A percentile compares a stretch with the other conserved stretches of the same genome.
These are phyloP conservation scores for Drechslerella dactyloides DNA, from an alignment of 2,329 filamentous ascomycete genomes.

Conservation along the genomic window DNA sequence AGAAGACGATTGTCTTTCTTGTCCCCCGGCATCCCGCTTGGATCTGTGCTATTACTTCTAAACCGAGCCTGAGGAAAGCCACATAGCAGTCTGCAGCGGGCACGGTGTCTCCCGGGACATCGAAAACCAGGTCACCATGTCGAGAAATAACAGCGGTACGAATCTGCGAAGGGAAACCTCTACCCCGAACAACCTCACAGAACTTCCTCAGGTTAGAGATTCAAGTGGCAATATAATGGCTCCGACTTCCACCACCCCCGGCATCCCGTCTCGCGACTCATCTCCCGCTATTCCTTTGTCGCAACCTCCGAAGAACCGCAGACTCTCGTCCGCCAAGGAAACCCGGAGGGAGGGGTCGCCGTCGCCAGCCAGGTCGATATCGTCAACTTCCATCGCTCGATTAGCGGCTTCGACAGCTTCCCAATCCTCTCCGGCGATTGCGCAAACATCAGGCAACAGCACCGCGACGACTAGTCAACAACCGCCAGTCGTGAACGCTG, in stretches of 20 bases:
- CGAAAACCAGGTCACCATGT: slow-evolving; percentile 45
- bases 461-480: slow-evolving; percentile 16
- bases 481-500: slow-evolving; percentile 13
- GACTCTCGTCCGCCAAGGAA: slow-evolving; percentile 42
- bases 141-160: slow-evolving; percentile 38
- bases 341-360: slow-evolving; percentile 36
- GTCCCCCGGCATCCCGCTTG: slow-evolving; percentile 43
- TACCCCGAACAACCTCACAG: slow-evolving; percentile 43
- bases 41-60: slow-evolving; percentile 39
- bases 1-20: slow-evolving; percentile 48
- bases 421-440: slow-evolving; percentile 44
- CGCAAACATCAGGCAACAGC: slow-evolving; percentile 28
- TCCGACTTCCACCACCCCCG: slow-evolving; percentile 41
- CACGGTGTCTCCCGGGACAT: slow-evolving; percentile 29
- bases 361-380: slow-evolving; percentile 47
- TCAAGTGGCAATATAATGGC: slow-evolving; percentile 17
- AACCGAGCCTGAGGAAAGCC: slow-evolving; percentile 30
- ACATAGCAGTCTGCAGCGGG: slow-evolving; percentile 43
- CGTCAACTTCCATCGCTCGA: slow-evolving; percentile 44
- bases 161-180: slow-evolving; percentile 45
- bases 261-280: slow-evolving; percentile 46
- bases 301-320: slow-evolving; percentile 44
- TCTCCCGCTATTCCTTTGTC: slow-evolving; percentile 41
- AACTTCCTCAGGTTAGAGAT: slow-evolving; percentile 28
- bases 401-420: slow-evolving; percentile 29